Base-by-base conservation (phyloP, 1,139 yeast species). In the Hansenula sp. region DNA sequence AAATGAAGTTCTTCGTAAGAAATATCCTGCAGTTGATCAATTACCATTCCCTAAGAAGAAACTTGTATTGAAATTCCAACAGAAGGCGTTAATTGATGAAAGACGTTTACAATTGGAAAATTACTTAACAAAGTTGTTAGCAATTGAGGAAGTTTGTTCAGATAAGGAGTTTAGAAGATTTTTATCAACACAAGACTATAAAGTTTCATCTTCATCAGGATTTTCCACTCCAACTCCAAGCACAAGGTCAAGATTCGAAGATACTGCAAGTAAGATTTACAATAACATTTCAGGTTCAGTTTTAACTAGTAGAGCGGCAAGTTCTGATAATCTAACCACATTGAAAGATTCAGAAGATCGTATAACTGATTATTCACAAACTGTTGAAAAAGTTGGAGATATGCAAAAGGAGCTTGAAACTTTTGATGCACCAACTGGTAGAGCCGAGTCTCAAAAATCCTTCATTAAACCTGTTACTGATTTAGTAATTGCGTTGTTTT, bases 401-500 rank as follows among this genome's bases (percentile, higher is more conserved):
- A 42, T 50, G 53, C 43, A 57, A 38, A 57, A 44, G 45, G 67
- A 53, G 32, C 41, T 56, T 44, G 56, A 53, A 34, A 49, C 45
- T 36, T 52, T 45, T 29, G 44, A 48, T 7, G 48, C 39, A 12
- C 42, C 40, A 29, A 29, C 29, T 32, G 54, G 48, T 17, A 42
- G 54, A n/a, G 24, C 32, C 10, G 45, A 48, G 7, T 41, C 51
- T 19, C 56, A 55, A 20, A 57, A 49, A 24, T 69, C 83, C 0
- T 86, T 87, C 61, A 83, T 88, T 10, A 83, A 82, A 52, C 95
- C 96, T 0, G 79, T 90, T 3, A 83, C 94, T 48, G 95, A 88
- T 48, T 59, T 87, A 11, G 71, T 89, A 37, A 74, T 86, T 18
- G 69, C 84, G 0, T 58, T 88, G 1, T 90, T 90, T 62, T 78